phyloP scores from a whole-genome alignment of 169 alveolate genomes.

The Perkinsus chesapeaki region DNA sequence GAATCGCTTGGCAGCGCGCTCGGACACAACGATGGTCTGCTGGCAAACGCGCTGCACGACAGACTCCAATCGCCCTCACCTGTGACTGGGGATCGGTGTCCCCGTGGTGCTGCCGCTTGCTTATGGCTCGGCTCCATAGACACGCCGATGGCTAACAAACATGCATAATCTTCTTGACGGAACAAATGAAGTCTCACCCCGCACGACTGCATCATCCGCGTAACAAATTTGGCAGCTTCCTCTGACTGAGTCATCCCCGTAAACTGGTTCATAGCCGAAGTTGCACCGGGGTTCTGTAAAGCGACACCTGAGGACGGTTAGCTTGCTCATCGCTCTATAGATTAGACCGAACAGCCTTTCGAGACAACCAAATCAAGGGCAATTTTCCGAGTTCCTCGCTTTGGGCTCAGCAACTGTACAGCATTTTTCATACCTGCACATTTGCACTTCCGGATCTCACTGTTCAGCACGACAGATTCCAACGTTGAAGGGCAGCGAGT shows the following conservation, averaged over 20 bases:
- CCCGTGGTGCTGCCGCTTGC: not conserved
- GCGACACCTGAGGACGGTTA: not conserved
- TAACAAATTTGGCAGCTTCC: not conserved
- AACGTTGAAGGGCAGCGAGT: not conserved
- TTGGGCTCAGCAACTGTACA: too few species aligned
- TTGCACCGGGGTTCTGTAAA: not conserved
- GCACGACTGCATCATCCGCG: not conserved
- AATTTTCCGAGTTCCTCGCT: too few species aligned
- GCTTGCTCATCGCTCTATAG: too few species aligned
- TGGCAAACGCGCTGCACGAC: too few species aligned
- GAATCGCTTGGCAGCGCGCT: not conserved
- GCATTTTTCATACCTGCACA: too few species aligned
- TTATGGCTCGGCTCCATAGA: not conserved
- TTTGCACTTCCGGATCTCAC: not conserved
- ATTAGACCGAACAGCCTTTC: too few species aligned
- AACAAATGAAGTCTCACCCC: not conserved
- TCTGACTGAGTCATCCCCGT: not conserved
- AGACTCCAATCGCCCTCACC: too few species aligned
- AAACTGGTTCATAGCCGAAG: not conserved
- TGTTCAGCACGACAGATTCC: not conserved
- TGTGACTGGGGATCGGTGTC: not conserved
- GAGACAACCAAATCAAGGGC: too few species aligned
- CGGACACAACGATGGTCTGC: not conserved
- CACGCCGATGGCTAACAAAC: not conserved
- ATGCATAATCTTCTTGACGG: not conserved